phyloP scores from a whole-genome alignment of 208 protist genomes.

The Wallacemonas collosoma region DNA sequence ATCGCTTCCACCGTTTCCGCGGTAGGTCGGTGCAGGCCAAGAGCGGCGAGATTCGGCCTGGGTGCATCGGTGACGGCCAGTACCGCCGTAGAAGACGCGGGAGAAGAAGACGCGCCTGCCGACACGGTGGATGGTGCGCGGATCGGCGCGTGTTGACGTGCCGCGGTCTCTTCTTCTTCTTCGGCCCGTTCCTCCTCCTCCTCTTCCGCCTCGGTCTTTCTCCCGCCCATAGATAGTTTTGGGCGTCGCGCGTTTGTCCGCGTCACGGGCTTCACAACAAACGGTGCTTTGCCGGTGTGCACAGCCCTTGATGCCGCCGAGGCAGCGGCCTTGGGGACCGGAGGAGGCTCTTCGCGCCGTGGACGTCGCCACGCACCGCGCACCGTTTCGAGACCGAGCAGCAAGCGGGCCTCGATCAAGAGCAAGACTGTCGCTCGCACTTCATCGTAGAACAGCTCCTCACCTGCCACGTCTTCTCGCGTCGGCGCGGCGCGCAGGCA shows the following conservation, averaged over 20 bases:
- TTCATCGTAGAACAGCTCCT: not conserved
- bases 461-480: not conserved
- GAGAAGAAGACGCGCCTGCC: not conserved
- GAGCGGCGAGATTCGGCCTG: not conserved
- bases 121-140: no score
- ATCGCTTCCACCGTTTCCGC: not conserved
- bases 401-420: not conserved
- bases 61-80: not conserved
- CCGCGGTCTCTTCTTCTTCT: no score
- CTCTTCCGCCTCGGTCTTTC: no score
- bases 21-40: not conserved
- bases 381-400: not conserved
- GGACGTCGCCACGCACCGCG: not conserved
- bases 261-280: no score
- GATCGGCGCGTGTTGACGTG: no score
- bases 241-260: no score
- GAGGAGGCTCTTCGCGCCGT: not conserved
- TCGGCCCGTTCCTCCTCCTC: no score
- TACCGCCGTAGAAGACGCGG: not conserved
- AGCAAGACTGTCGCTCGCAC: slow-evolving; percentile 2
- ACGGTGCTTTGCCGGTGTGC: no score
- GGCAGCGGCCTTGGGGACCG: not conserved
- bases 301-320: no score
- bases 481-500: not conserved
- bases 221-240: no score